Evolutionary conservation across 352 stramenopile genomes (phyloP), one percentile per base, ranked within the genome.

Genomic region (Phytophthora syringae): DNA sequence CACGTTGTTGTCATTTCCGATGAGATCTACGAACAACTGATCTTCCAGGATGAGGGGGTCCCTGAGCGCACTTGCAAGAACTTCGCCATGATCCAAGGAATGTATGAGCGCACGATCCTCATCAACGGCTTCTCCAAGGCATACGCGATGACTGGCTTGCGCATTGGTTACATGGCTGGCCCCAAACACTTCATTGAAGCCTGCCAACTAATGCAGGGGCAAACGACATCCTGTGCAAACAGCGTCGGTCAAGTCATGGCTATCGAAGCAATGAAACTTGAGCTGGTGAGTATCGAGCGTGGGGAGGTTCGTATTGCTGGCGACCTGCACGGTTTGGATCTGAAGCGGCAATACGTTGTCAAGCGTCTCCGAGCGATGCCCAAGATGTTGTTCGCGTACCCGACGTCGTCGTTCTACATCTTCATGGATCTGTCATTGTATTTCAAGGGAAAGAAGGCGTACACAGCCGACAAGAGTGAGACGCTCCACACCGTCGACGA

Each of bases 111-210:
- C 5, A 99, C 95, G 20, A 72, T 98, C 11, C 82, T 97, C n/a
- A 77, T 99, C 21, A 99, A 99, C 67, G 97, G 97, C 1, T 99
- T 99, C 64, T 98, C 89, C 49, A 99, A 99, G 81, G 91, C 89
- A 16, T 93, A 98, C 68, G 96, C 96, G 21, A 99, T 99, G 97
- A 98, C 96, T 7, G 97, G 97, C 15, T 82, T 98, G 34, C 79
- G 96, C 39, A 77, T 99, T 34, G 97, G 95, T 21, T 98, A 98
- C 76, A 68, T 98, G 60, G 94, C 86, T 13, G 80, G 54, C 0
- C 81, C 86, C 4, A 77, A 71, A 36, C 74, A 82, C 54, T 89
- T 98, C 56, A 90, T 94, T 3, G 84, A 93, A 44, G 82, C 93
- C 7, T 86, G 81, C 30, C 86, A 88, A 5, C 97, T 95, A 13